These are phyloP conservation scores for Castanea mollissima DNA, from an alignment of 306 rosid genomes.

Conservation along the genomic window DNA sequence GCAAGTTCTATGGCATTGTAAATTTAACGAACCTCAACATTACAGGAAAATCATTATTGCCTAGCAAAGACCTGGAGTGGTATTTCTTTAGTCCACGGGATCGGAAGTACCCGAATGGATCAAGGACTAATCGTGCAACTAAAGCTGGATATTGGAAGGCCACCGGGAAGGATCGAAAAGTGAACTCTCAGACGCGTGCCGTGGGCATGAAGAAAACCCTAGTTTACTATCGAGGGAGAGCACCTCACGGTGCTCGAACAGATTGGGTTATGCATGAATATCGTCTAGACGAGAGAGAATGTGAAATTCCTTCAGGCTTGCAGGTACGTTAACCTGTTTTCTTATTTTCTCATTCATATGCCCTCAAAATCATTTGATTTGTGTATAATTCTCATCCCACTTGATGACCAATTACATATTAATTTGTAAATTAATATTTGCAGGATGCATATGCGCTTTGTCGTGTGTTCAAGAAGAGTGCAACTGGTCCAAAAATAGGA, in stretches of 20 bases:
- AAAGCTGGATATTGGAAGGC: conserved; percentile 97
- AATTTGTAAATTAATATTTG: background rate
- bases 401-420: background rate
- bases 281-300: conserved; percentile 83
- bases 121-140: conserved; percentile 91
- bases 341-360: background rate
- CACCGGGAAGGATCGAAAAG: conserved; percentile 87
- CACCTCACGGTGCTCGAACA: conserved; percentile 86
- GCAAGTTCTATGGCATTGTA: too few relatives aligned
- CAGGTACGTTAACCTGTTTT: conserved; percentile 39
- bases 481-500: conserved; percentile 57
- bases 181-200: conserved; percentile 56
- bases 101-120: conserved; percentile 90
- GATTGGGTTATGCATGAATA: conserved; percentile 98
- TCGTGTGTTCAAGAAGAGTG: conserved; percentile 74
- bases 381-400: background rate
- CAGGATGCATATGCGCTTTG: conserved; percentile 95
- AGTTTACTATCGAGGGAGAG: conserved; percentile 89
- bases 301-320: conserved; percentile 57
- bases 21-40: background rate
- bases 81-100: conserved; percentile 91
- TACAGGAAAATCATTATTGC: conserved; percentile 80
- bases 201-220: conserved; percentile 96
- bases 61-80: conserved; percentile 96
- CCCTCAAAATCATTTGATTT: too few relatives aligned